Percentiles rank a stretch among this genome's conserved stretches.
phyloP scores from a whole-genome alignment of 1,139 yeast genomes.

The Suhomyces coccinellae region DNA sequence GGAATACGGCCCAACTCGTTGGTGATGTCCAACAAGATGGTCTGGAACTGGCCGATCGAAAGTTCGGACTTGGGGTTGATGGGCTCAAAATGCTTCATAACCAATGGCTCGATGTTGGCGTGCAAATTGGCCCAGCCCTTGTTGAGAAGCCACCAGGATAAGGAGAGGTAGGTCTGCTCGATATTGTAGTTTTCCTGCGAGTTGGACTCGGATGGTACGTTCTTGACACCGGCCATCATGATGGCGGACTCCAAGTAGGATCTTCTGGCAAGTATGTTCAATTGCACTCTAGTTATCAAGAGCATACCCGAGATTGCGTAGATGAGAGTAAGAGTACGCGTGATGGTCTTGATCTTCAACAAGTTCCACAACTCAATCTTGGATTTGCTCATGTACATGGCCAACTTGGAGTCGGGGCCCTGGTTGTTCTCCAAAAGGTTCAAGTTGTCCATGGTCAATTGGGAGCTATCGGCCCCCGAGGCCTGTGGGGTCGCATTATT shows the following conservation, averaged over 20 bases:
- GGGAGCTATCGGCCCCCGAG: constrained; percentile 14
- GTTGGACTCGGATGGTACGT: constrained; percentile 13
- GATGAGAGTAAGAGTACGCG: constrained; percentile 70
- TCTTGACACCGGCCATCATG: constrained; percentile 53
- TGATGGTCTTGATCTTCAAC: constrained; percentile 70
- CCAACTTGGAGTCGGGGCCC: constrained; percentile 27
- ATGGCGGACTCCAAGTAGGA: constrained; percentile 82
- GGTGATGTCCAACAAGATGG: constrained; percentile 20
- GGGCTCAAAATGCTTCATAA: constrained; percentile 58
- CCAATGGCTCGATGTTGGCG: constrained; percentile 55
- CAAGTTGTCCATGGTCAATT: constrained; percentile 43
- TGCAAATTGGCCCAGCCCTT: constrained; percentile 73
- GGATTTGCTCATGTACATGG: constrained; percentile 41
- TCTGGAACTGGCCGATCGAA: constrained; percentile 56
- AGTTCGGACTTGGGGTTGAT: constrained; percentile 75
- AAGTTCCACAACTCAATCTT: constrained; percentile 87
- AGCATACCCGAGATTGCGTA: constrained; percentile 71
- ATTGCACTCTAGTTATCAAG: constrained; percentile 77
- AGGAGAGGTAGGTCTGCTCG: constrained; percentile 82
- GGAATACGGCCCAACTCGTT: constrained; percentile 17
- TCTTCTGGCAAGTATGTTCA: constrained; percentile 84
- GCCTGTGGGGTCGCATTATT: constrained; percentile 24
- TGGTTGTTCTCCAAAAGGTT: constrained; percentile 33
- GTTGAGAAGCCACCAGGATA: constrained; percentile 93
- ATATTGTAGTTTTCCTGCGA: constrained; percentile 47